These are phyloP conservation scores for Takakia lepidozioides DNA, from an alignment of 225 moss, liverwort and hornwort genomes.

Conservation along the genomic window DNA sequence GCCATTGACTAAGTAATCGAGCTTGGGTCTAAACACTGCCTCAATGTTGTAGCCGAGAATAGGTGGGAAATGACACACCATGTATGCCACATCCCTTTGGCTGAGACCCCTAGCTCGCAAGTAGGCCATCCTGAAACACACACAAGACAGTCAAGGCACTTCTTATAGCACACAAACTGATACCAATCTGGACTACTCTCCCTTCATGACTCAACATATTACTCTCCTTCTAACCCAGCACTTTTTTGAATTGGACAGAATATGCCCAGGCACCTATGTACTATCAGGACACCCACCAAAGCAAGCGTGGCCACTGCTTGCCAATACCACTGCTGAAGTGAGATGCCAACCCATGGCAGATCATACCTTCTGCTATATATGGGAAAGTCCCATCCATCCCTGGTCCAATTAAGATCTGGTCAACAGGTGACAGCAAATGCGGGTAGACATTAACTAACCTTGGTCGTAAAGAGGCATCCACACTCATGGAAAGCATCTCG, in stretches of 20 bases:
- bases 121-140: slow-evolving; percentile 73
- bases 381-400: too few species aligned
- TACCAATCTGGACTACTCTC: too few species aligned
- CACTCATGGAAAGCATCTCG: slow-evolving; percentile 80
- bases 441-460: slow-evolving; percentile 26
- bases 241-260: too few species aligned
- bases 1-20: slow-evolving; percentile 53
- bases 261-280: neutral
- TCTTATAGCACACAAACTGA: neutral
- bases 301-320: neutral
- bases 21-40: slow-evolving; percentile 70
- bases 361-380: too few species aligned
- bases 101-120: slow-evolving; percentile 55
- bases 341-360: too few species aligned
- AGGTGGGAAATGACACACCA: slow-evolving; percentile 84
- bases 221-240: slow-evolving; percentile 74
- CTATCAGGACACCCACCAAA: neutral
- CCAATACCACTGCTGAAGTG: too few species aligned
- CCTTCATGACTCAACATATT: slow-evolving; percentile 62
- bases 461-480: slow-evolving; percentile 66
- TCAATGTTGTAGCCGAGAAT: slow-evolving; percentile 75
- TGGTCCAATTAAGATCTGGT: neutral
- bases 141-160: neutral
- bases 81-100: slow-evolving; percentile 53
- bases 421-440: neutral